Conservation (phyloP, 2,329 filamentous ascomycete genomes). For the Xylaria hypoxylon region DNA sequence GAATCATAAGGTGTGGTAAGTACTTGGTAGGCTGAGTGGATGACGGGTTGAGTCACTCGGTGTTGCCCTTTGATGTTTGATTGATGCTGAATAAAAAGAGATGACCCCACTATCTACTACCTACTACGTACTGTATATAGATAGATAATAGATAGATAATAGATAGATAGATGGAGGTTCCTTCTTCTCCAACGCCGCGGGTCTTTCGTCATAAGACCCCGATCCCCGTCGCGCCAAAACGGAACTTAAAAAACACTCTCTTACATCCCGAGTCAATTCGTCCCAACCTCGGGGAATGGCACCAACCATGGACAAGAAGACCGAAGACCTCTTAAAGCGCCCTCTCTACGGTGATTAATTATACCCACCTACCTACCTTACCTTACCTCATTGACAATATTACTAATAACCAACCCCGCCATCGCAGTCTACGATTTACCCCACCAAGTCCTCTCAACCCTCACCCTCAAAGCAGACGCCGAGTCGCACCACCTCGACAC, state of each 20-base stretch:
- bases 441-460: constrained; percentile 74
- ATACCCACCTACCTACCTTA: neutral
- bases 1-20: neutral
- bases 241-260: too few relatives aligned
- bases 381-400: neutral
- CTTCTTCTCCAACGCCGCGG: neutral
- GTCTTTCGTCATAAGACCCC: constrained; percentile 4
- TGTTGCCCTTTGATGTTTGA: neutral
- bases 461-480: constrained; percentile 68
- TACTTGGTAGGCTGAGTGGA: too few relatives aligned
- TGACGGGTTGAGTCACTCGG: constrained; percentile 13
- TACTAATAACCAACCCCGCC: constrained; percentile 40
- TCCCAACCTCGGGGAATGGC: constrained; percentile 11
- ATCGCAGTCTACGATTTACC: constrained; percentile 83
- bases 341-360: constrained; percentile 62
- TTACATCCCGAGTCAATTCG: neutral
- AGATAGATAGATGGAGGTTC: neutral
- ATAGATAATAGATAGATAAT: too few relatives aligned
- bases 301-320: constrained; percentile 54
- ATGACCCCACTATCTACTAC: too few relatives aligned
- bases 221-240: neutral
- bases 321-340: constrained; percentile 61
- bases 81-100: constrained; percentile 7
- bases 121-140: too few relatives aligned
- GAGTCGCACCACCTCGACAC: constrained; percentile 47